Conservation (phyloP, 2,329 filamentous ascomycete genomes). For the Emmonsiellopsis sp. region DNA sequence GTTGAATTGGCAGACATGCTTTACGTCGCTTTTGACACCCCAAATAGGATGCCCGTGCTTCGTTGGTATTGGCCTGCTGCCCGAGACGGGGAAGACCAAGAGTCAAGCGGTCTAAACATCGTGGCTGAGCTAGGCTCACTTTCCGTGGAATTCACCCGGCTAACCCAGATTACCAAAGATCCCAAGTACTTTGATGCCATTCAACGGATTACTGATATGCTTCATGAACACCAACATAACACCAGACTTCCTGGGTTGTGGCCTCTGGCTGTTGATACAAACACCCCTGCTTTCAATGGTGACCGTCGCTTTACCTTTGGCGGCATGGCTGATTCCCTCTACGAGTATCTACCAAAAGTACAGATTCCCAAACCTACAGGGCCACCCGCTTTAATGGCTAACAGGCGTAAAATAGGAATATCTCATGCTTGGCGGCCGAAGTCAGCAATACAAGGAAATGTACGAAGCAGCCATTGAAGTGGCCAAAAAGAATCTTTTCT, state of each 20-base stretch:
- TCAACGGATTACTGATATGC: conserved; percentile 24
- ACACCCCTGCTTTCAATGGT: conserved; percentile 15
- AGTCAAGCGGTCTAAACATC: conserved; percentile 17
- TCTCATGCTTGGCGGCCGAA: conserved; percentile 65
- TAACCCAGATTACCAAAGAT: conserved; percentile 32
- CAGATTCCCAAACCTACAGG: conserved; percentile 19
- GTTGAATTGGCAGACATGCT: conserved; percentile 47
- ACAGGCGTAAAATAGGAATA: conserved; percentile 22
- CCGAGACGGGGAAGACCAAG: conserved; percentile 15
- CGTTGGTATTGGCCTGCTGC: conserved; percentile 18
- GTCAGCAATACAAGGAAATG: conserved; percentile 54
- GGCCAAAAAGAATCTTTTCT: conserved; percentile 66
- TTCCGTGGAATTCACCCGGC: conserved; percentile 33
- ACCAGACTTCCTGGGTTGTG: conserved; percentile 33
- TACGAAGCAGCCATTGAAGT: conserved; percentile 61
- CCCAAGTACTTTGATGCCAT: conserved; percentile 30
- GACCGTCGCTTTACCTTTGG: conserved; percentile 43
- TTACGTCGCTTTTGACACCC: conserved; percentile 34
- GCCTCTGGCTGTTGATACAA: conserved; percentile 27
- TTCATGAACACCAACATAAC: conserved; percentile 24
- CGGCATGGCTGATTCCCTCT: conserved; percentile 48
- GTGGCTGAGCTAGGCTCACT: conserved; percentile 32
- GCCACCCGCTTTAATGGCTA: neutral
- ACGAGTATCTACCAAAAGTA: conserved; percentile 55
- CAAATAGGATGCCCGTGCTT: conserved; percentile 18